Evolutionary conservation across 2,329 filamentous ascomycete genomes (phyloP), one percentile per base, ranked within the genome.

Genomic region (Ceratocystis harringtonii): DNA sequence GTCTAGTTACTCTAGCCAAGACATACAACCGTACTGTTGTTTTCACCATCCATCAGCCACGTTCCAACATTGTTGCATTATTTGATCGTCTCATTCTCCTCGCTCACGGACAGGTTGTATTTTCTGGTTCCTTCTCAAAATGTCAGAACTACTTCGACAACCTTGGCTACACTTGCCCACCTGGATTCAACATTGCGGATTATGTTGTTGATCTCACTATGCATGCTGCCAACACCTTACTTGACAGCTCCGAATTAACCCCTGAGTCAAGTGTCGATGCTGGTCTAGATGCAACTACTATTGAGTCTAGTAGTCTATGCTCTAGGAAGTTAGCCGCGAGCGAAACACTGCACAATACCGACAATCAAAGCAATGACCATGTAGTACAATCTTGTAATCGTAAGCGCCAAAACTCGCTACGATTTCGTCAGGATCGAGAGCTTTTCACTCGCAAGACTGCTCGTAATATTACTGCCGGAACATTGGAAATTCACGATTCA

Each of bases 131-230:
- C 0, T 95, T 97, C 73, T 79, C 83, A 1, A 86, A 86, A 69
- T 99, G 94, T 73, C 94, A 99, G 74, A 79, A 84, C 22, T 99
- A 96, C 73, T 99, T 99, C 71, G 90, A 96, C 72, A 82, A 85
- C 60, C 86, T 96, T 68, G 95, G 94, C 55, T 99, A 96, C 74
- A 80, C 88, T 61, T 99, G 95, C 72, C 94, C 94, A 10, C 88
- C 92, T 28, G 95, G 95, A 1, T 99, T 97, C 81, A 99, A 99
- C 72, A 97, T 99, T 75, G 94, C 94, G 3, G 94, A 99, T 74
- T 99, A 96, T 72, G 83, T 99, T 4, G 92, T 99, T 36, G 94
- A 99, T 73, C 80, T 99, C 50, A 97, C 94, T 0, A 97, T 99
- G 92, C 94, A 99, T 73, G 92, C 91, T 28, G 84, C 89, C 67